phyloP scores from a whole-genome alignment of 129 eudicot genomes.

The Oenanthe sinensis region DNA sequence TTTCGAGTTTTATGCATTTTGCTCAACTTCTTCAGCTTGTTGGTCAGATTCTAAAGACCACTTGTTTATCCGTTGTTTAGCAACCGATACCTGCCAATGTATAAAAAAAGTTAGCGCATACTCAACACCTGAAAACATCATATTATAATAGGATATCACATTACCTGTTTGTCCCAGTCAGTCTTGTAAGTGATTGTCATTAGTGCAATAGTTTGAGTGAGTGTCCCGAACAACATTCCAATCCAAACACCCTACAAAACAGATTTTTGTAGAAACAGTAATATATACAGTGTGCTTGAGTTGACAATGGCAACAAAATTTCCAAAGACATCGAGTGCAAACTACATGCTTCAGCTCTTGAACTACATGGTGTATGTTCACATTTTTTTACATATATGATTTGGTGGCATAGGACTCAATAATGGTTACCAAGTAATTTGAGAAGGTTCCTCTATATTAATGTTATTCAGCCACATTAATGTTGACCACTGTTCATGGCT shows the following conservation, averaged over 20 bases:
- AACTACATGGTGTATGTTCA: neutral
- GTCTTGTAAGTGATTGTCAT: slow-evolving; percentile 1
- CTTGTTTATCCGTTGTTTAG: slow-evolving; percentile 24
- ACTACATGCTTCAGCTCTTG: neutral
- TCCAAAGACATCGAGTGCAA: neutral
- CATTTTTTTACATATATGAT: neutral
- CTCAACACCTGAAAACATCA: neutral
- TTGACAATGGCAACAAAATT: neutral
- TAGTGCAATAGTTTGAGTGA: neutral
- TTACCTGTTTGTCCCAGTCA: slow-evolving; percentile 24
- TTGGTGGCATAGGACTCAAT: neutral
- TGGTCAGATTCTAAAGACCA: slow-evolving; percentile 8
- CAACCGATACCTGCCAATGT: slow-evolving; percentile 19
- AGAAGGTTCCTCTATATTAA: neutral
- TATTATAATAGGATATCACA: neutral
- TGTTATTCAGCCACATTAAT: neutral
- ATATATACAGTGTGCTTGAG: neutral
- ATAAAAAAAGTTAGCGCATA: neutral
- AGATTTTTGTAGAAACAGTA: neutral
- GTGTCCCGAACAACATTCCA: slow-evolving; percentile 1
- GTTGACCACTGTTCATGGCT: neutral
- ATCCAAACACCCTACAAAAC: neutral
- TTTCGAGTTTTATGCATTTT: neutral
- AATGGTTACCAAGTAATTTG: neutral
- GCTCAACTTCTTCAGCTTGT: neutral